Conservation (phyloP, 2,329 filamentous ascomycete species). For the Incumbomyces lentus region DNA sequence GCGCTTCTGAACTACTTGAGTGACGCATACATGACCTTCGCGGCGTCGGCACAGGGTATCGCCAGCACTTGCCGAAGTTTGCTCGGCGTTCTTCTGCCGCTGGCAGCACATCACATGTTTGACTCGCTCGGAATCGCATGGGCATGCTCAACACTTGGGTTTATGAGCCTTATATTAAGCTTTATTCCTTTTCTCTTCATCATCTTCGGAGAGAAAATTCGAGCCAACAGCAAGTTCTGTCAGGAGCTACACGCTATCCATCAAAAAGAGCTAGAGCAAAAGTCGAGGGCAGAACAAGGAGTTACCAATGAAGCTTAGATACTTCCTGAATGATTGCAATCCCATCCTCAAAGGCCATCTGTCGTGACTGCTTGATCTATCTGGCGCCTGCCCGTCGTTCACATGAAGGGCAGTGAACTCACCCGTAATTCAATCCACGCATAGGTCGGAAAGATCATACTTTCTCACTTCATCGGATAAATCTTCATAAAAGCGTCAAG, state of each 20-base stretch:
- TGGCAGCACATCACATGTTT: constrained; percentile 35
- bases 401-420: no score
- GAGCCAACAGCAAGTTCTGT: constrained; percentile 33
- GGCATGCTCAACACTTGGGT: constrained; percentile 33
- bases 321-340: no score
- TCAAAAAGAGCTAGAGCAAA: constrained; percentile 22
- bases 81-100: constrained; percentile 46
- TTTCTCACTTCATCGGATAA: no score
- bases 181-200: constrained; percentile 35
- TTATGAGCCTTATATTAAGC: constrained; percentile 29
- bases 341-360: no score
- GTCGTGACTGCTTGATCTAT: no score
- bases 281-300: not conserved
- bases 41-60: constrained; percentile 47
- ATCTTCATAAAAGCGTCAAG: no score
- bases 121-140: constrained; percentile 29
- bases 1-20: constrained; percentile 54
- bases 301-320: not conserved
- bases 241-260: constrained; percentile 30
- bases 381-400: no score
- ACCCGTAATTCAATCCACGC: no score
- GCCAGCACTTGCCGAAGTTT: constrained; percentile 41
- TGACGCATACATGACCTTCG: constrained; percentile 58
- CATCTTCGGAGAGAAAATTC: constrained; percentile 29
- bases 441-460: no score